Evolutionary conservation across 169 alveolate genomes (phyloP).

Genomic region (Miamiensis avidus): DNA sequence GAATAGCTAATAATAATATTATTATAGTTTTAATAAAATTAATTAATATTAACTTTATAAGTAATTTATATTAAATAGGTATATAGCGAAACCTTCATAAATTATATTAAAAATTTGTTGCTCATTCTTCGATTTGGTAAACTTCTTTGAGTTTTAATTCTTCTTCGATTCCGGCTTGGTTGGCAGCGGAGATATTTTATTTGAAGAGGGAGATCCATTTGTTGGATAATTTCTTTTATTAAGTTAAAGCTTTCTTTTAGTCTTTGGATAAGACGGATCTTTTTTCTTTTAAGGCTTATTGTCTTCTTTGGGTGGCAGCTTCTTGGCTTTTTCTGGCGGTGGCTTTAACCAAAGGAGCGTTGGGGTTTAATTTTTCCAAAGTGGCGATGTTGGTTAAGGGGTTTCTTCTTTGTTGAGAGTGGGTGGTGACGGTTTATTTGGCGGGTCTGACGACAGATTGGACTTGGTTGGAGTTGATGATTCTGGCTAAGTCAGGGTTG

Average conservation of each 20-base stretch:
- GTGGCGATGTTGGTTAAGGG: slow-evolving; percentile 75
- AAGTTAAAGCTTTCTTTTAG: not conserved
- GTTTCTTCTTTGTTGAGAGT: slow-evolving; percentile 70
- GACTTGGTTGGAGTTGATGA: slow-evolving; percentile 96
- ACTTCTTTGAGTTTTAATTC: not conserved
- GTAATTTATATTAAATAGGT: too few species aligned
- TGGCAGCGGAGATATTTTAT: not conserved
- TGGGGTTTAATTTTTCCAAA: slow-evolving; percentile 81
- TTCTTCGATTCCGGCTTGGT: not conserved
- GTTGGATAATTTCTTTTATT: not conserved
- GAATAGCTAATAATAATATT: too few species aligned
- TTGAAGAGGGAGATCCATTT: not conserved
- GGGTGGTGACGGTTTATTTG: slow-evolving; percentile 37
- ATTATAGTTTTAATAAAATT: too few species aligned
- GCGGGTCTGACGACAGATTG: slow-evolving; percentile 91
- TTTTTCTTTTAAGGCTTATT: slow-evolving; percentile 46
- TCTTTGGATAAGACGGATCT: slow-evolving; percentile 16
- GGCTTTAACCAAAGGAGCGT: slow-evolving; percentile 12
- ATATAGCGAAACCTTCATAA: too few species aligned
- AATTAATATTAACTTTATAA: too few species aligned
- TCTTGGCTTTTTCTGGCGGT: slow-evolving; percentile 35
- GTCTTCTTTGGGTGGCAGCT: slow-evolving; percentile 43
- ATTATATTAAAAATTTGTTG: too few species aligned
- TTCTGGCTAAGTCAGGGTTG: slow-evolving; percentile 95
- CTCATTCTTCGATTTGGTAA: not conserved